Base-by-base conservation (phyloP, 495 filamentous ascomycete genomes). In the Penicillium pancosmium region DNA sequence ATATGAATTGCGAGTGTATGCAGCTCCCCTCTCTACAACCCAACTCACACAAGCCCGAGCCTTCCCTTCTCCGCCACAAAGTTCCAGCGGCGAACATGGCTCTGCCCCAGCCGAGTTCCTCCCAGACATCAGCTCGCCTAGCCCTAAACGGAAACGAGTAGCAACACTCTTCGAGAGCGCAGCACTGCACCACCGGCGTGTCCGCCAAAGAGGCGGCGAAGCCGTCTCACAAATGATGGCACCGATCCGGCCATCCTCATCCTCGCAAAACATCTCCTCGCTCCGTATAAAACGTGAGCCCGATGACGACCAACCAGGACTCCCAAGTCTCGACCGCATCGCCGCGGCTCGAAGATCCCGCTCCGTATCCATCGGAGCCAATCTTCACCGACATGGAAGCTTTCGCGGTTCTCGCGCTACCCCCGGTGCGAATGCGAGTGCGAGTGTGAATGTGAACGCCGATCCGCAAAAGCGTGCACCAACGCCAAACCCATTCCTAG, bases 141-240 rank as follows among this genome's bases (percentile, higher is more conserved):
- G 75, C 34, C 73, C 76, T 4, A 88, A 86, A 63, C 77, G 84
- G 33, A 85, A 82, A 65, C 78, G 78, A 40, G 77, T 84, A 19
- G 78, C 75, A 18, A 75, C 78, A 0, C 69, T 86, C 2, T 88
- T 88, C 59, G 82, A 88, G 47, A 77, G 82, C 50, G 85, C 84
- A n/a, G 76, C 78, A 6, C 79, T 85, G 46, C 80, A 81, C 55
- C 79, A 82, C 38, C 79, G 73, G 44, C 79, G 80, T 49, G 78
- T 84, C 13, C 80, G 78, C 50, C 75, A 81, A 52, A 75, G 77
- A 47, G 84, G 83, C 25, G 85, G 83, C 4, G 79, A 83, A 61
- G 78, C 75, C 31, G 78, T 87, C 16, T 78, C 85, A 1, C 78
- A 82, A 43, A 68, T 82, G 18, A 86, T 87, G 73, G 82, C 82